A percentile compares a stretch with the other conserved stretches of the same genome.
These are phyloP conservation scores for Verticillium albo-atrum DNA, from an alignment of 2,329 filamentous ascomycete genomes.

Conservation along the genomic window DNA sequence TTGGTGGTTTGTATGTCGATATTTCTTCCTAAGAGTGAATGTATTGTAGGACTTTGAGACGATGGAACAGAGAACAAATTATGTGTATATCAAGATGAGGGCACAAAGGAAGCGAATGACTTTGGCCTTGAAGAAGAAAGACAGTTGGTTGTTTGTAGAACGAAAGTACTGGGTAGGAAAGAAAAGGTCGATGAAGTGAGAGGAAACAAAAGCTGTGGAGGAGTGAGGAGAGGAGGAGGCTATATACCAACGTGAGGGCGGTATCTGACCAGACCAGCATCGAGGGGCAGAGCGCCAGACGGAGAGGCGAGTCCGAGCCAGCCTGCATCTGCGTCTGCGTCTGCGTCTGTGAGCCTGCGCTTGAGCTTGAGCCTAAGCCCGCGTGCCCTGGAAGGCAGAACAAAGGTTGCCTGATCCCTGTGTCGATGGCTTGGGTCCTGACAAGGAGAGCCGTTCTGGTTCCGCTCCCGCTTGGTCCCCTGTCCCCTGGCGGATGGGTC, in stretches of 20 bases:
- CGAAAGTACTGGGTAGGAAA: conserved; percentile 17
- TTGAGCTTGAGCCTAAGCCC: not conserved
- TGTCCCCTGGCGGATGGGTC: not conserved
- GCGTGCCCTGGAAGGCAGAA: conserved; percentile 6
- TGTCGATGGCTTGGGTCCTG: not conserved
- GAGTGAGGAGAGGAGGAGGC: conserved; percentile 7
- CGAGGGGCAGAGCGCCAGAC: not conserved
- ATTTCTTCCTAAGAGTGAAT: not conserved
- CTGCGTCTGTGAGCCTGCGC: not conserved
- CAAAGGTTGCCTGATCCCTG: not conserved
- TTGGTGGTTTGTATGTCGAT: conserved; percentile 1
- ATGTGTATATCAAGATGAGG: not conserved
- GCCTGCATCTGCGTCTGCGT: not conserved
- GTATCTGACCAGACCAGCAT: not conserved
- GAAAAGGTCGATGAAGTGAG: conserved; percentile 14
- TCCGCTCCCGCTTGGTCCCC: not conserved
- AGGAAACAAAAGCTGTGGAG: conserved; percentile 8
- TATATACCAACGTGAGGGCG: conserved; percentile 12
- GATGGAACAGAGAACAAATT: conserved; percentile 2
- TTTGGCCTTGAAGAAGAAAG: conserved; percentile 39
- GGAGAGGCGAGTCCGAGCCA: not conserved
- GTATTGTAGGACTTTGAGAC: not conserved
- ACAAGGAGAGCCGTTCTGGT: not conserved
- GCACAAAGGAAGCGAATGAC: conserved; percentile 54
- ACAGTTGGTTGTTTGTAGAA: conserved; percentile 21